Conservation (phyloP, 352 stramenopile genomes). For the Globisporangium rhizosaccharum region DNA sequence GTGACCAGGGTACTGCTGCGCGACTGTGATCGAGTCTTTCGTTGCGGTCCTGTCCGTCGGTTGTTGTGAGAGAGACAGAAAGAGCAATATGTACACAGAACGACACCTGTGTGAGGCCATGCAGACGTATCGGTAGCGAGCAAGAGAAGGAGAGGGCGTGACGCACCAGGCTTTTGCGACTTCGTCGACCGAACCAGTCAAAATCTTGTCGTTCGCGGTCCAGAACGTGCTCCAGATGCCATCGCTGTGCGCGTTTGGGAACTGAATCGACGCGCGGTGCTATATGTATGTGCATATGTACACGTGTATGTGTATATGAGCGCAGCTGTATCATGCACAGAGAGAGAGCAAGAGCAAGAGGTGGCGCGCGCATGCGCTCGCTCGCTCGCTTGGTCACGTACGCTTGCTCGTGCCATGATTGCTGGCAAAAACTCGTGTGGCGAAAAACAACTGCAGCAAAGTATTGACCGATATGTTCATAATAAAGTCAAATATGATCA, state of each 20-base stretch:
- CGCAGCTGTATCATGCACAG: background rate
- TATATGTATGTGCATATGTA: constrained; percentile 9
- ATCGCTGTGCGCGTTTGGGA: constrained; percentile 80
- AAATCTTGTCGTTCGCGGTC: constrained; percentile 84
- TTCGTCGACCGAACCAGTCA: constrained; percentile 85
- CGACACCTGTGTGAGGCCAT: background rate
- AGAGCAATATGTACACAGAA: background rate
- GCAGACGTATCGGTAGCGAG: background rate
- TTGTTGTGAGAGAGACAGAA: background rate
- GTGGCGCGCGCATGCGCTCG: background rate
- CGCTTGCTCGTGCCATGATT: constrained; percentile 25
- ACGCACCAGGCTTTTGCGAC: constrained; percentile 78
- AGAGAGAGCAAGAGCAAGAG: background rate
- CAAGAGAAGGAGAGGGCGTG: background rate
- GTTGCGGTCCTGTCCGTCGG: constrained; percentile 42
- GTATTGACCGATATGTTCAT: no score
- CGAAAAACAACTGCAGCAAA: no score
- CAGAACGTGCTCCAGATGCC: constrained; percentile 88
- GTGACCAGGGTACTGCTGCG: constrained; percentile 80
- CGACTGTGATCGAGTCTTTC: constrained; percentile 63
- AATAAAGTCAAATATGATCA: background rate
- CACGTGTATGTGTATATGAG: background rate
- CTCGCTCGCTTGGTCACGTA: constrained; percentile 3
- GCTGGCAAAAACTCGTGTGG: constrained; percentile 1
- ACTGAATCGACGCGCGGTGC: constrained; percentile 80